A percentile compares a stretch with the other conserved stretches of the same genome.
These are phyloP conservation scores for Coffea humblotiana DNA, from an alignment of 305 asterid genomes.

Conservation along the genomic window DNA sequence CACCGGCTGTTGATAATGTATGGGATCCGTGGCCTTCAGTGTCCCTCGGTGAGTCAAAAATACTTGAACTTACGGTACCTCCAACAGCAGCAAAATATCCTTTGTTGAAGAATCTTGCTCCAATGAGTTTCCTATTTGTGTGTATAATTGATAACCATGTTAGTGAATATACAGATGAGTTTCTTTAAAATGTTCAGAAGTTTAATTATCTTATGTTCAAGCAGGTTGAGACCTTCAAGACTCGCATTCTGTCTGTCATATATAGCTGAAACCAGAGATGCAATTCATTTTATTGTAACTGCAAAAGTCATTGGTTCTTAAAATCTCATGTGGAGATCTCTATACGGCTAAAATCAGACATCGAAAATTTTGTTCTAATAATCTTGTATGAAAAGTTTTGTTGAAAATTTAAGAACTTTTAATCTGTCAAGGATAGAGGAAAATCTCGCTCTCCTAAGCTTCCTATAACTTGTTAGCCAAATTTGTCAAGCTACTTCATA, in stretches of 20 bases:
- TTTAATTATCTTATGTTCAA: neutral
- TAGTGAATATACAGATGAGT: neutral
- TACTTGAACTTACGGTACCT: neutral
- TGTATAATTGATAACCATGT: neutral
- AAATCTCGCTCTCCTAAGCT: neutral
- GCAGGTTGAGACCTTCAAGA: neutral
- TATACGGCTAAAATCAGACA: too few relatives aligned
- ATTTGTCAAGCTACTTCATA: too few relatives aligned
- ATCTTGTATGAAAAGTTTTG: too few relatives aligned
- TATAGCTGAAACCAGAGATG: too few relatives aligned
- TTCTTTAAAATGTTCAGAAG: too few relatives aligned
- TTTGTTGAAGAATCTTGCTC: conserved; percentile 36
- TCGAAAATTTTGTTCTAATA: too few relatives aligned
- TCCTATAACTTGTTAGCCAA: neutral
- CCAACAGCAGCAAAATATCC: conserved; percentile 11
- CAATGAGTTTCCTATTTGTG: conserved; percentile 33
- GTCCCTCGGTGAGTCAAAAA: conserved; percentile 18
- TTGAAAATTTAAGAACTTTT: too few relatives aligned
- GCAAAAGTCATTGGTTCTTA: too few relatives aligned
- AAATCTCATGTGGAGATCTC: too few relatives aligned
- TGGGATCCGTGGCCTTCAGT: conserved; percentile 34
- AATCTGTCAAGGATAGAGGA: too few relatives aligned
- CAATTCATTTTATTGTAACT: too few relatives aligned
- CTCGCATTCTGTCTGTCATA: too few relatives aligned
- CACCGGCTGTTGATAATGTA: conserved; percentile 39